Evolutionary conservation across 2,329 filamentous ascomycete genomes (phyloP).

Genomic region (Colletotrichum sp.): DNA sequence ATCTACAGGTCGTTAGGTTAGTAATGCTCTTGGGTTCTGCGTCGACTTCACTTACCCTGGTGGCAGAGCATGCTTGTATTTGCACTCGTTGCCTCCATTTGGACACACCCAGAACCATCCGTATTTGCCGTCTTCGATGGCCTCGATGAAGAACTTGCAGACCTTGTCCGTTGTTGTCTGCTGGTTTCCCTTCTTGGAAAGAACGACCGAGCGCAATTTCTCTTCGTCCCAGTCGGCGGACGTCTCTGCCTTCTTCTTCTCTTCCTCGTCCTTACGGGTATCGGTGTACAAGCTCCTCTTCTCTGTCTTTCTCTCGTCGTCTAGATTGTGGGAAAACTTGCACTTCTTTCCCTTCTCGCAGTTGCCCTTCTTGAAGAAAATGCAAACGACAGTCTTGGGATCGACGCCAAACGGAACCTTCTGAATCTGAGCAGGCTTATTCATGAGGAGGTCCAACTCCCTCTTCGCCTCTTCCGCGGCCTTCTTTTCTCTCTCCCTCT

Average conservation of each 20-base stretch:
- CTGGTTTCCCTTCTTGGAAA: constrained; percentile 98
- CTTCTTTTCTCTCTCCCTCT: constrained; percentile 85
- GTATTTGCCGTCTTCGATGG: constrained; percentile 98
- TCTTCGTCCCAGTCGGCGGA: constrained; percentile 99
- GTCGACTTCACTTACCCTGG: constrained; percentile 74
- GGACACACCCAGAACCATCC: constrained; percentile 99
- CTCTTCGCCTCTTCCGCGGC: constrained; percentile 84
- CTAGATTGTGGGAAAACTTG: constrained; percentile 94
- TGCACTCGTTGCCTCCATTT: constrained; percentile 96
- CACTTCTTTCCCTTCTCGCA: constrained; percentile 98
- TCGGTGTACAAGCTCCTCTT: constrained; percentile 95
- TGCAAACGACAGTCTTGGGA: constrained; percentile 94
- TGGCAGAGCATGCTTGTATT: constrained; percentile 95
- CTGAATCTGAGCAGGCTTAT: constrained; percentile 93
- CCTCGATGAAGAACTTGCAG: constrained; percentile 97
- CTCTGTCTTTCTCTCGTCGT: constrained; percentile 87
- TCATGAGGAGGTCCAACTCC: constrained; percentile 82
- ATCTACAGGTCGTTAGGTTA: constrained; percentile 56
- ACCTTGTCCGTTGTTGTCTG: constrained; percentile 96
- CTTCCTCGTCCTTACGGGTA: constrained; percentile 73
- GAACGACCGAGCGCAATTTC: constrained; percentile 86
- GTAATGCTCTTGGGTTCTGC: not conserved
- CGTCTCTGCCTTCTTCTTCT: constrained; percentile 86
- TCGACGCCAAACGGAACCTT: constrained; percentile 98
- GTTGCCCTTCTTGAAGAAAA: constrained; percentile 96